A percentile compares a stretch with the other conserved stretches of the same genome.
Conservation (phyloP, 805 yeast genomes). For the Yamadazyma tumulicola region DNA sequence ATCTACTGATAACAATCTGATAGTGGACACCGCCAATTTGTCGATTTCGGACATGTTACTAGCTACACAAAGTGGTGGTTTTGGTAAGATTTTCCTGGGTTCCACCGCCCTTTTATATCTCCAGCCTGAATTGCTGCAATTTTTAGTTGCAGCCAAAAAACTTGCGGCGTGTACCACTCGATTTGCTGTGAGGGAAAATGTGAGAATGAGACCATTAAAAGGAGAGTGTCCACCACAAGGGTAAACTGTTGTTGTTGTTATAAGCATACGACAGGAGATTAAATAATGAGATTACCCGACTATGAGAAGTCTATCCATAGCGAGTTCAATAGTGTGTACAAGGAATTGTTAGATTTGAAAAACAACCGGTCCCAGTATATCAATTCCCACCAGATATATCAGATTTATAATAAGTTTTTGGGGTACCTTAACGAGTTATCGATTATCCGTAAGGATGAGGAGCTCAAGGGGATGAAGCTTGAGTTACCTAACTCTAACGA, state of each 20-base stretch:
- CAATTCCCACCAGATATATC: constrained; percentile 64
- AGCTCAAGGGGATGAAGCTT: constrained; percentile 33
- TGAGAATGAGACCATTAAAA: too few relatives aligned
- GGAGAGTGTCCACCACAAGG: too few relatives aligned
- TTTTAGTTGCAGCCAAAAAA: constrained; percentile 1
- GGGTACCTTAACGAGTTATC: constrained; percentile 51
- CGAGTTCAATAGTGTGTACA: constrained; percentile 24
- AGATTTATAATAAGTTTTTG: constrained; percentile 57
- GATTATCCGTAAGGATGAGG: constrained; percentile 48
- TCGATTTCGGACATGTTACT: too few relatives aligned
- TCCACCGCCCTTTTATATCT: too few relatives aligned
- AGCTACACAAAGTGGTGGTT: too few relatives aligned
- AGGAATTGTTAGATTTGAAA: constrained; percentile 38
- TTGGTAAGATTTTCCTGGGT: too few relatives aligned
- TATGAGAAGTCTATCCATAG: constrained; percentile 34
- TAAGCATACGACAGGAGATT: too few relatives aligned
- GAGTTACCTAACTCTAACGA: constrained; percentile 57
- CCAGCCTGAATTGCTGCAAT: constrained; percentile 1
- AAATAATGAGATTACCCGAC: constrained; percentile 26
- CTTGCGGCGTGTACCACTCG: background rate
- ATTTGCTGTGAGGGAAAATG: too few relatives aligned
- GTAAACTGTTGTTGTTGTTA: too few relatives aligned
- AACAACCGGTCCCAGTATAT: constrained; percentile 63
- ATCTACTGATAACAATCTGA: constrained; percentile 86
- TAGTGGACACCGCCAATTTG: constrained; percentile 74